These are phyloP conservation scores for Tolypocladium cylindrosporum DNA, from an alignment of 2,329 filamentous ascomycete species.

Conservation along the genomic window DNA sequence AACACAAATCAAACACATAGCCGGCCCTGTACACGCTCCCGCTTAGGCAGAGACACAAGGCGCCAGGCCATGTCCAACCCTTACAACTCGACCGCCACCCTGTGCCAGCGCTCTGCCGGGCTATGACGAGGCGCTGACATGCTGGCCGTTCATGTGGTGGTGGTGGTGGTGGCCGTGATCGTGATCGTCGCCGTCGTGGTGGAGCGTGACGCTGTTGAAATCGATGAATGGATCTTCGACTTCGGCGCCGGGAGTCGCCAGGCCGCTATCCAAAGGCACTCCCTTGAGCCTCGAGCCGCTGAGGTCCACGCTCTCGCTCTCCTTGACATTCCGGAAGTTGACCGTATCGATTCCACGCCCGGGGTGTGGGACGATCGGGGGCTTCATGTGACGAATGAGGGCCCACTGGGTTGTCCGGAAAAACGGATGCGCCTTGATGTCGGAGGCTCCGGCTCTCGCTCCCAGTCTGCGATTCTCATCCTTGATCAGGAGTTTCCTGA, in stretches of 20 bases:
- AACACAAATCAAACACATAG: not conserved
- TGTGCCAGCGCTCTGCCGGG: not conserved
- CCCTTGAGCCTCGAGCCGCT: constrained; percentile 58
- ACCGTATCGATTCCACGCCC: constrained; percentile 85
- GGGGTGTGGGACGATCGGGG: constrained; percentile 88
- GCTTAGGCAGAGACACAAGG: not conserved
- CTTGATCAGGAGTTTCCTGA: constrained; percentile 94
- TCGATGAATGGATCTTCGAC: constrained; percentile 88
- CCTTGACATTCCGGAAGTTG: constrained; percentile 97
- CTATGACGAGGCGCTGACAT: constrained; percentile 9
- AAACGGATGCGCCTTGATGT: constrained; percentile 94
- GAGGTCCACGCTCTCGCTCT: constrained; percentile 89
- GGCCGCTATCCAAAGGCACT: constrained; percentile 75
- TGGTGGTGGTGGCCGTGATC: constrained; percentile 9
- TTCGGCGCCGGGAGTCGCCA: constrained; percentile 78
- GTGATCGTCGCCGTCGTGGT: constrained; percentile 85
- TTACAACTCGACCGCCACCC: not conserved
- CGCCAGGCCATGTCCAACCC: not conserved
- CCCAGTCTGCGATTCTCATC: constrained; percentile 90
- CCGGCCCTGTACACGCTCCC: not conserved
- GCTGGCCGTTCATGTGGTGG: constrained; percentile 13
- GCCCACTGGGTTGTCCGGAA: constrained; percentile 97
- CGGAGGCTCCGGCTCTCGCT: constrained; percentile 87
- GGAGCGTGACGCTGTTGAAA: constrained; percentile 95
- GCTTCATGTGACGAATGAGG: constrained; percentile 93